Base-by-base conservation (phyloP, 305 asterid genomes). In the Petunia hybrid region DNA sequence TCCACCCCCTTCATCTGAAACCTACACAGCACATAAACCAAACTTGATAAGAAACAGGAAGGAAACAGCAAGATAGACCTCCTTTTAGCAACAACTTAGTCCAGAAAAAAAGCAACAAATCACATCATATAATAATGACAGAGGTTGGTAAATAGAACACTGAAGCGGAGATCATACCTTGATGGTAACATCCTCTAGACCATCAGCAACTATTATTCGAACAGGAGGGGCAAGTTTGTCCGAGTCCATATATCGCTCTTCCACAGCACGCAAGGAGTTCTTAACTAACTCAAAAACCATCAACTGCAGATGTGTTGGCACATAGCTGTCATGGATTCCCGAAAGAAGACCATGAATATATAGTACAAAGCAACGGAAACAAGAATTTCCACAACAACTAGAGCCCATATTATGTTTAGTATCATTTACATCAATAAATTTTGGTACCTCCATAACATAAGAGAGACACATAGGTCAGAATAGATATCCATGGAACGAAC, bases 1-100 rank as follows among this genome's bases (percentile, higher is more conserved):
- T 66, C 99, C 99, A 75, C 98, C 99, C 40, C 99, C 99, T 92
- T 96, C 98, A 84, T 96, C 99, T 39, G 98, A 96, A 70, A 94
- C 94, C 98, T 96, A 81, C 56, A 67, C 61, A 77, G 68, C 46
- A 81, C 48, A 36, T 10, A 53, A 56, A 43, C 12, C 38, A 43
- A 4, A 22, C n/a, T 53, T 36, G 69, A 68, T 80, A 42, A n/a
- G 71, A 22, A 51, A 12, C 22, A 57, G 8, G 42, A 13, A 41
- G 53, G 55, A 64, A 66, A 51, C 12, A 79, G 60, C 5, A 22
- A 35, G n/a, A 22, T 59, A 76, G 41, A 43, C 42, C 8, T 41
- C 68, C 60, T 61, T 43, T 43, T 9, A 40, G 55, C 45, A 51
- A 46, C 22, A 73, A 51, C 57, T 46, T 46, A 46, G n/a, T 22